Conservation (phyloP, 164 flowering plant genomes). For the Echeveria elegans region DNA sequence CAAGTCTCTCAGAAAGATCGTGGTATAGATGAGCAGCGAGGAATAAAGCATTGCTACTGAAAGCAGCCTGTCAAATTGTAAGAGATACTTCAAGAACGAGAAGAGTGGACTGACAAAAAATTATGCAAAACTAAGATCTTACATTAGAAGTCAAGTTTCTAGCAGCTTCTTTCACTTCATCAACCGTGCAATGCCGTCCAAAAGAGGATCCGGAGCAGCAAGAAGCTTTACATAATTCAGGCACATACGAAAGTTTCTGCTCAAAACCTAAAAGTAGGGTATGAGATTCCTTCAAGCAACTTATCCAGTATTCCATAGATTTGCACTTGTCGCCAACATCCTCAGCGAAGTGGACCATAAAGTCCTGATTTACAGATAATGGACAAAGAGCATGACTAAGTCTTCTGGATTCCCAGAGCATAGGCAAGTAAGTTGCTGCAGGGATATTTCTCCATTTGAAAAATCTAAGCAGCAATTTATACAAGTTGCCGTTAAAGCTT, state of each 20-base stretch:
- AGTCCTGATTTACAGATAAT: slow-evolving; percentile 49
- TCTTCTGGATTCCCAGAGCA: slow-evolving; percentile 70
- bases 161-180: slow-evolving; percentile 38
- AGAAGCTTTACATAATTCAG: slow-evolving; percentile 15
- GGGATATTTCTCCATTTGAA: slow-evolving; percentile 41
- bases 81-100: slow-evolving; percentile 9
- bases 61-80: slow-evolving; percentile 34
- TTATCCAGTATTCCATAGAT: slow-evolving; percentile 50
- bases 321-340: slow-evolving; percentile 34
- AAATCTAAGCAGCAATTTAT: slow-evolving; percentile 42
- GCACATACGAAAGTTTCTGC: slow-evolving; percentile 38
- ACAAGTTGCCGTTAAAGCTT: slow-evolving; percentile 35
- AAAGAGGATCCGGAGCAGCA: slow-evolving; percentile 15
- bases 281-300: slow-evolving; percentile 38
- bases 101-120: not conserved
- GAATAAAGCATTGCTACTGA: slow-evolving; percentile 32
- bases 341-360: slow-evolving; percentile 36
- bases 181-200: slow-evolving; percentile 19
- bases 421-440: slow-evolving; percentile 31
- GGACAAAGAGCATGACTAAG: slow-evolving; percentile 72
- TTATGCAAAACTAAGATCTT: slow-evolving; percentile 21
- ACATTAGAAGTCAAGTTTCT: slow-evolving; percentile 48
- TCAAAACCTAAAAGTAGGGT: slow-evolving; percentile 42
- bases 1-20: slow-evolving; percentile 57
- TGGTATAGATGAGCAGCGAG: slow-evolving; percentile 65